Conservation (phyloP, 257 asterid genomes). For the Scutellaria barbata region DNA sequence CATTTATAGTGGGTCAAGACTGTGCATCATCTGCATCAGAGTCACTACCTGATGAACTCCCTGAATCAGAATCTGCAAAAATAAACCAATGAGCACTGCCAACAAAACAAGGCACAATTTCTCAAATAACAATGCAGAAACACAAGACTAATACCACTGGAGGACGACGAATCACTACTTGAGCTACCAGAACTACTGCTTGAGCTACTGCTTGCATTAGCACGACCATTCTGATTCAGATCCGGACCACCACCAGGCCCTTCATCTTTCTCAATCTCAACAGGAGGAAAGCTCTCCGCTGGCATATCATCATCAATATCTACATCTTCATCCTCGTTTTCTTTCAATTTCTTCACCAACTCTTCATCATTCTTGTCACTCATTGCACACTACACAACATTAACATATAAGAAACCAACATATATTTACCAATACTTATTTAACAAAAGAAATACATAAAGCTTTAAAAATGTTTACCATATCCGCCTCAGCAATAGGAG, state of each 20-base stretch:
- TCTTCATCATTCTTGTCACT: constrained; percentile 61
- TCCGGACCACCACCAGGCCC: constrained; percentile 47
- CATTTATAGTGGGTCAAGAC: background rate
- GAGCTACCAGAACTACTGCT: constrained; percentile 93
- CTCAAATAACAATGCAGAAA: constrained; percentile 25
- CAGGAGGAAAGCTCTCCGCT: constrained; percentile 69
- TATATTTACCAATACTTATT: background rate
- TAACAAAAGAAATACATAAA: background rate
- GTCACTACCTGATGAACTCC: constrained; percentile 85
- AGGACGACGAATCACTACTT: constrained; percentile 88
- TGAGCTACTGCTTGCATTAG: constrained; percentile 72
- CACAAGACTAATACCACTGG: constrained; percentile 65
- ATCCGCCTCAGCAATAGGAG: constrained; percentile 53
- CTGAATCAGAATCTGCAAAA: constrained; percentile 89
- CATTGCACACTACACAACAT: constrained; percentile 45
- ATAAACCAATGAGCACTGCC: constrained; percentile 40
- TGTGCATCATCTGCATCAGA: constrained; percentile 31
- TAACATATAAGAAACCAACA: background rate
- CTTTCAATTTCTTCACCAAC: constrained; percentile 53
- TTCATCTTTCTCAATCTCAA: constrained; percentile 86
- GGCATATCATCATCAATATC: constrained; percentile 95
- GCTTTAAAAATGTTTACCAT: constrained; percentile 46
- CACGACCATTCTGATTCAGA: constrained; percentile 28
- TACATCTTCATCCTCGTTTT: constrained; percentile 83
- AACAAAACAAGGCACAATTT: too few species aligned